These are phyloP conservation scores for Globisporangium recalcitrans DNA, from an alignment of 352 stramenopile species.

Conservation along the genomic window DNA sequence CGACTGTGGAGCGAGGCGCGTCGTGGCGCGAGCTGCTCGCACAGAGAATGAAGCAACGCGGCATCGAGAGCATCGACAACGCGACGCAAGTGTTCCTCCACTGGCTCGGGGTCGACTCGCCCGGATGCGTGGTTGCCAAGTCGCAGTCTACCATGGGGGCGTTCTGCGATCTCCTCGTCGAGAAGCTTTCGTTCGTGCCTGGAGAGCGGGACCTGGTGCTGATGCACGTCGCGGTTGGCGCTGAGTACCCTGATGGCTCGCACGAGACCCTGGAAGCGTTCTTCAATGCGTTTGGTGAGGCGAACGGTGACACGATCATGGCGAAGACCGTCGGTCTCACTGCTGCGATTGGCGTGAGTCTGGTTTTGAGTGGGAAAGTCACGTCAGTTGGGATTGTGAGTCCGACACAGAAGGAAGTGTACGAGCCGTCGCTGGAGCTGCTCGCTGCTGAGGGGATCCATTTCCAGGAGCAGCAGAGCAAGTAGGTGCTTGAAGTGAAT, in stretches of 20 bases:
- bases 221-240: constrained; percentile 44
- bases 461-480: constrained; percentile 24
- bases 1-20: constrained; percentile 12
- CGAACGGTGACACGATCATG: constrained; percentile 67
- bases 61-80: constrained; percentile 13
- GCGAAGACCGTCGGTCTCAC: constrained; percentile 83
- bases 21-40: constrained; percentile 50
- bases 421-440: constrained; percentile 35
- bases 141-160: constrained; percentile 30
- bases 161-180: constrained; percentile 49
- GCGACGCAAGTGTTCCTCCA: constrained; percentile 29
- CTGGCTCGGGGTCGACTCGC: constrained; percentile 29
- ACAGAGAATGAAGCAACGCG: constrained; percentile 21
- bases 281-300: constrained; percentile 52
- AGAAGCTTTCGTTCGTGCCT: constrained; percentile 47
- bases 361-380: constrained; percentile 60
- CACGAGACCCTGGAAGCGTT: constrained; percentile 43
- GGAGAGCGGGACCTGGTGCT: constrained; percentile 78
- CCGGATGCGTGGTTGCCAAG: constrained; percentile 12
- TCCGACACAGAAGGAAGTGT: constrained; percentile 53
- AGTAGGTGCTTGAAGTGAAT: neutral
- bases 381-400: constrained; percentile 43
- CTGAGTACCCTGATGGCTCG: constrained; percentile 32
- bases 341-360: constrained; percentile 63
- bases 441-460: constrained; percentile 43